Evolutionary conservation across 2,329 filamentous ascomycete species (phyloP).

Genomic region (Sclerotinia borealis): DNA sequence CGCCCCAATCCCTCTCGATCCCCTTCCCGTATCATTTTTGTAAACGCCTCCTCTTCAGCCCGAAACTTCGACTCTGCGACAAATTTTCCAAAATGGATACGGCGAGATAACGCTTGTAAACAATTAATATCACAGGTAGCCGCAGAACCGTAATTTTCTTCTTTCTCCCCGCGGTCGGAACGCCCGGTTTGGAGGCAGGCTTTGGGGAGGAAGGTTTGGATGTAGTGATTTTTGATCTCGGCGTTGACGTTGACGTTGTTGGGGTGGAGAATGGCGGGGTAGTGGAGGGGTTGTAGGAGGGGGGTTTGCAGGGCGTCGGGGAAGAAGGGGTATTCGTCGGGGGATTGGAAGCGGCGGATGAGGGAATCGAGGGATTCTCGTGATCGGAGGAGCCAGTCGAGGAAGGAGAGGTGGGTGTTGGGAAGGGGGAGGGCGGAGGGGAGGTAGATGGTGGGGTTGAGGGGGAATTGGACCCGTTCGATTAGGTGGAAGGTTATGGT

Average conservation of each 20-base stretch:
- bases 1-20: slow-evolving; percentile 78
- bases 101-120: slow-evolving; percentile 79
- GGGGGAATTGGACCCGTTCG: slow-evolving; percentile 93
- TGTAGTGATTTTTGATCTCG: slow-evolving; percentile 81
- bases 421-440: slow-evolving; percentile 77
- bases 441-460: slow-evolving; percentile 81
- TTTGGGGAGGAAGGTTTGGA: slow-evolving; percentile 72
- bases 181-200: slow-evolving; percentile 75
- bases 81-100: slow-evolving; percentile 98
- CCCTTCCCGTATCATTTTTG: slow-evolving; percentile 69
- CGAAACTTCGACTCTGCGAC: slow-evolving; percentile 94
- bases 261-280: slow-evolving; percentile 78
- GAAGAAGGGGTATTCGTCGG: slow-evolving; percentile 98
- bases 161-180: slow-evolving; percentile 72
- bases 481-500: slow-evolving; percentile 97
- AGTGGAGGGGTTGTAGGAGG: slow-evolving; percentile 80
- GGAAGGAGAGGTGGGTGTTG: slow-evolving; percentile 66
- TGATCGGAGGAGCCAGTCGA: slow-evolving; percentile 89
- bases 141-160: slow-evolving; percentile 92
- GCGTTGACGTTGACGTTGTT: slow-evolving; percentile 90
- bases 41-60: slow-evolving; percentile 75
- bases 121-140: slow-evolving; percentile 87
- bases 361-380: slow-evolving; percentile 88
- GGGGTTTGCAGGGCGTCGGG: slow-evolving; percentile 70
- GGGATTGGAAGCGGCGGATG: slow-evolving; percentile 90